Evolutionary conservation across 139 green algal genomes (phyloP), one percentile per base, ranked within the genome.

Genomic region (Pedinophyceae sp.): DNA sequence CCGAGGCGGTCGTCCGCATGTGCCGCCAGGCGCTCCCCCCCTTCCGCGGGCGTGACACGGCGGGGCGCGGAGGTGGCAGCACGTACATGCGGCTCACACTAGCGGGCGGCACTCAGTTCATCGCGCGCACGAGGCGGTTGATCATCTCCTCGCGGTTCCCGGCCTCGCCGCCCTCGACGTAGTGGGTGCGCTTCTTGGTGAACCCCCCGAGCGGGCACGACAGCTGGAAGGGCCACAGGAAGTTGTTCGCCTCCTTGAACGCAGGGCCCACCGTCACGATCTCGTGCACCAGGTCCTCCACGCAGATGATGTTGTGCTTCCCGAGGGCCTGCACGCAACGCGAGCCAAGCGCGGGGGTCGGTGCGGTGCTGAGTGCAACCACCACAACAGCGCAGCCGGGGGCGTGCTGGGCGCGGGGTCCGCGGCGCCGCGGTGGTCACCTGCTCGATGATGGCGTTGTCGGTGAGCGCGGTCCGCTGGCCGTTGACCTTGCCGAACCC

Each of bases 171-270:
- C 88, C 90, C 85, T 99, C 90, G 39, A 97, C 87, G 70, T 87
- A 99, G 75, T 99, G 92, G 65, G 80, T 63, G 39, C 89, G 76
- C 84, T 99, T 99, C 71, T 87, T 85, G 71, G 66, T 72, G 54
- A 95, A 67, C 50, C 91, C 92, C 51, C 89, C 87, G 28, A 41
- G 69, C 23, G 83, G 66, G 20, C 71, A 65, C 17, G 69, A 85
- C 39, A 98, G 82, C 84, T 95, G 94, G 80, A 98, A 93, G 49
- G 89, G 89, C 85, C 89, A 97, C 59, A 99, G 76, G 82, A 98
- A 99, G 81, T 95, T 97, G 74, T 73, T 85, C 46, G 73, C 85
- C 75, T 93, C 67, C 78, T 95, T 97, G 86, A 99, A 99, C 69
- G 78, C 61, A 27, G 89, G 85, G 54, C 91, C 91, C 45, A 79